Conservation (phyloP, 2,329 filamentous ascomycete species). For the Pestalotiopsis sp. region DNA sequence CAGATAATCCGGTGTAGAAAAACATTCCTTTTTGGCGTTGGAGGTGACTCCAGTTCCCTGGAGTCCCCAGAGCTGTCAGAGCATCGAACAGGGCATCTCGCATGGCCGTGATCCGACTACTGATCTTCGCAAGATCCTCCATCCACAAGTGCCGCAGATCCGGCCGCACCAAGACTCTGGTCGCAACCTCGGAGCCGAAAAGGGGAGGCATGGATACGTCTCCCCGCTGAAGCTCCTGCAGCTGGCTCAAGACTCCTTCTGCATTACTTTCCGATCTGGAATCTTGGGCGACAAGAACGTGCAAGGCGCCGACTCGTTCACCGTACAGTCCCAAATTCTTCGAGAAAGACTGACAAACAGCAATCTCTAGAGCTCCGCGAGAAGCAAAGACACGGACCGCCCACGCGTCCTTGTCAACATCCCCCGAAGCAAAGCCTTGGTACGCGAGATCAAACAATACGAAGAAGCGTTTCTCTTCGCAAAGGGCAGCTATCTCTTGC, state of each 20-base stretch:
- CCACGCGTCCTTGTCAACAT: conserved; percentile 33
- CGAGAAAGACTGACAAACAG: conserved; percentile 63
- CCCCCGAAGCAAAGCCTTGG: conserved; percentile 33
- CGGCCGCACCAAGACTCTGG: conserved; percentile 32
- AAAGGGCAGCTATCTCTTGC: conserved; percentile 28
- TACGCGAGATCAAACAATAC: conserved; percentile 38
- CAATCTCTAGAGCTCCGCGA: conserved; percentile 48
- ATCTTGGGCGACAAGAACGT: conserved; percentile 28
- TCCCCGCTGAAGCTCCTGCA: conserved; percentile 35
- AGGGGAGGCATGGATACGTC: conserved; percentile 39
- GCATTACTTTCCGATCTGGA: conserved; percentile 36
- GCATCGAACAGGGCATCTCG: conserved; percentile 35
- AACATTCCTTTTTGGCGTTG: conserved; percentile 44
- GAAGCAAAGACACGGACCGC: conserved; percentile 34
- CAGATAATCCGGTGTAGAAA: too few relatives aligned
- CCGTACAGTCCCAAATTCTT: conserved; percentile 59
- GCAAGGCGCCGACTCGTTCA: conserved; percentile 36
- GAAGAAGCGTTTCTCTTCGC: conserved; percentile 27
- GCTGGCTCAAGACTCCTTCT: too few relatives aligned
- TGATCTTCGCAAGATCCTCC: conserved; percentile 39
- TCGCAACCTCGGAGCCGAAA: conserved; percentile 38
- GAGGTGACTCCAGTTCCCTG: conserved; percentile 40
- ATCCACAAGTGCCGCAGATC: conserved; percentile 36
- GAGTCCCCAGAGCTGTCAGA: conserved; percentile 32
- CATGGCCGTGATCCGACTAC: conserved; percentile 37